Evolutionary conservation across 1,284 basidiomycete species (phyloP).

Genomic region (Cryptococcus maquisensis): DNA sequence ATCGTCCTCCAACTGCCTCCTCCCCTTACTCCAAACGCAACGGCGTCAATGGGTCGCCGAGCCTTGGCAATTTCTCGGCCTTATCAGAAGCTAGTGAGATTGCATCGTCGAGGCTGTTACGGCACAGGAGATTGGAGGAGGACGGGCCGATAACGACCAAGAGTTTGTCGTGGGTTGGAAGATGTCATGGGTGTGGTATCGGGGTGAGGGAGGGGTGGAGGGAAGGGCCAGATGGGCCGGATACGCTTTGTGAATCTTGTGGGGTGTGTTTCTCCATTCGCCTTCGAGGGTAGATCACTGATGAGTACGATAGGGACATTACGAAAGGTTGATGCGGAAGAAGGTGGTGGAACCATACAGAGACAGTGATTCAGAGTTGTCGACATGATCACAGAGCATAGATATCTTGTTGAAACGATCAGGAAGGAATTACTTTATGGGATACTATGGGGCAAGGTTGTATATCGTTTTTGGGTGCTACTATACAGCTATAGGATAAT

Average conservation of each 20-base stretch:
- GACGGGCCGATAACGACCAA: background rate
- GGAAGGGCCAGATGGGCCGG: conserved; percentile 34
- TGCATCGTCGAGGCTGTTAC: background rate
- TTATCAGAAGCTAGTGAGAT: conserved; percentile 10
- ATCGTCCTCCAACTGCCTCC: background rate
- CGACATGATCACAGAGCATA: too few relatives aligned
- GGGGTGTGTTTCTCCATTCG: conserved; percentile 22
- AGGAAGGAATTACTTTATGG: too few relatives aligned
- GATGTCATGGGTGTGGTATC: conserved; percentile 30
- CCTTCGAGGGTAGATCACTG: background rate
- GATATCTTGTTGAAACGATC: too few relatives aligned
- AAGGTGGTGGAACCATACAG: conserved; percentile 1
- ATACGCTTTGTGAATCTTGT: conserved; percentile 33
- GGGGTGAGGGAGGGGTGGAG: conserved; percentile 22
- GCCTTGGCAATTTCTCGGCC: conserved; percentile 3
- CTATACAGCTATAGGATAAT: too few relatives aligned
- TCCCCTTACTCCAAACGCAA: background rate
- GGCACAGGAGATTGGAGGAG: background rate
- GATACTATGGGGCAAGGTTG: too few relatives aligned
- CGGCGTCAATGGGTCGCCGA: background rate
- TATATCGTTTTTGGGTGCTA: too few relatives aligned
- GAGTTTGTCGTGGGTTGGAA: conserved; percentile 7
- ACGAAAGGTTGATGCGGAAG: conserved; percentile 17
- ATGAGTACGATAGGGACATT: conserved; percentile 12
- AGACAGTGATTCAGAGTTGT: too few relatives aligned